phyloP scores from a whole-genome alignment of 345 rosid species.

The Boechera retrofracta region DNA sequence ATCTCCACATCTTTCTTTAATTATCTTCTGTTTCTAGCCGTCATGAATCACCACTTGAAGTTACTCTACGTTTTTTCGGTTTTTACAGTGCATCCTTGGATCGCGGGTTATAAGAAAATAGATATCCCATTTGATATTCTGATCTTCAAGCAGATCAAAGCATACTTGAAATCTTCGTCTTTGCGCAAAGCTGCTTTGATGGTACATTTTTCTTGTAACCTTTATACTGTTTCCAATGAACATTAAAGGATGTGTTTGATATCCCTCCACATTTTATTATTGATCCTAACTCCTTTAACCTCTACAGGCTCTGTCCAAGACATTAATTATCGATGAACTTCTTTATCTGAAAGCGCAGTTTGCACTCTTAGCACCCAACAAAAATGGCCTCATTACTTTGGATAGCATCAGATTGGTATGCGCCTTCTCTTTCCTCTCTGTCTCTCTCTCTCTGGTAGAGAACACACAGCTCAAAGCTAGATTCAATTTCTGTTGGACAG shows the following conservation, averaged over 20 bases:
- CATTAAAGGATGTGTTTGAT: slow-evolving; percentile 24
- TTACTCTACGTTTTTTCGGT: background rate
- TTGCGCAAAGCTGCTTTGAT: slow-evolving; percentile 89
- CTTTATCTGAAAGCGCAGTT: slow-evolving; percentile 77
- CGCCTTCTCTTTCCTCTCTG: background rate
- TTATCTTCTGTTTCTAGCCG: slow-evolving; percentile 10
- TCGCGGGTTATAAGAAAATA: slow-evolving; percentile 52
- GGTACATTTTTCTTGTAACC: slow-evolving; percentile 50
- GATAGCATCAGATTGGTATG: slow-evolving; percentile 77
- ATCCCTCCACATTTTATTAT: slow-evolving; percentile 3
- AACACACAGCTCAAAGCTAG: slow-evolving; percentile 32
- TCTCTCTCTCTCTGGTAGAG: slow-evolving; percentile 14
- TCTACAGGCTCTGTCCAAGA: slow-evolving; percentile 86
- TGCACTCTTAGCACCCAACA: slow-evolving; percentile 72
- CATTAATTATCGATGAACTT: slow-evolving; percentile 67
- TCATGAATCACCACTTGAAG: slow-evolving; percentile 19
- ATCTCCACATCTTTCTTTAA: slow-evolving; percentile 27
- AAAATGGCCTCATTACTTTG: slow-evolving; percentile 63
- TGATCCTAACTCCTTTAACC: slow-evolving; percentile 12
- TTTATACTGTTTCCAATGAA: background rate
- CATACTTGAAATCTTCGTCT: slow-evolving; percentile 83
- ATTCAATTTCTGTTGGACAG: slow-evolving; percentile 50
- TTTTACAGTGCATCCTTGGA: slow-evolving; percentile 93
- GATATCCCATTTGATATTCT: slow-evolving; percentile 80
- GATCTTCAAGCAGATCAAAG: slow-evolving; percentile 73